phyloP scores from a whole-genome alignment of 257 asterid genomes.

The Pogostemon cablin region DNA sequence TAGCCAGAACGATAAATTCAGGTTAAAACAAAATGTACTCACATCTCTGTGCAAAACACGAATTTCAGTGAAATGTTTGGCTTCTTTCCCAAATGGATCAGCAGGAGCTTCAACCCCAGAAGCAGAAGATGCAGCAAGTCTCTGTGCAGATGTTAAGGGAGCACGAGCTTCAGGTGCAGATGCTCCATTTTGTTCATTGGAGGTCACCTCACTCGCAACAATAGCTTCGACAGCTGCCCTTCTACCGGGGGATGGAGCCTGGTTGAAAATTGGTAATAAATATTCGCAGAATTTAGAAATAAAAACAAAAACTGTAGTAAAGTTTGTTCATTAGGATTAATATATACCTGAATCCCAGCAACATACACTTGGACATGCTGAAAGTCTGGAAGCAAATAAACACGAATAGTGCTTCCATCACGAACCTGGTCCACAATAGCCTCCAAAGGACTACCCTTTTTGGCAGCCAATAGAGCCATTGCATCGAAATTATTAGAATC shows the following conservation, averaged over 20 bases:
- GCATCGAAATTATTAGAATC: constrained; percentile 80
- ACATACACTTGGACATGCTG: constrained; percentile 87
- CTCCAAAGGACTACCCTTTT: constrained; percentile 90
- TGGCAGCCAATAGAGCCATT: constrained; percentile 67
- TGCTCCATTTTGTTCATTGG: constrained; percentile 74
- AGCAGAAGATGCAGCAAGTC: constrained; percentile 71
- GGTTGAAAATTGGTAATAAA: constrained; percentile 29
- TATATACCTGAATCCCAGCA: constrained; percentile 88
- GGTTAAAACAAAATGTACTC: constrained; percentile 32
- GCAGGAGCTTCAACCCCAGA: constrained; percentile 68
- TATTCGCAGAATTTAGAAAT: neutral
- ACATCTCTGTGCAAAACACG: constrained; percentile 96
- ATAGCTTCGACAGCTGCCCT: constrained; percentile 62
- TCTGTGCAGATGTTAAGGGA: constrained; percentile 89
- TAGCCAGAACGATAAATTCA: neutral
- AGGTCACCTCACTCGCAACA: constrained; percentile 43
- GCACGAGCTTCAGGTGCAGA: constrained; percentile 59
- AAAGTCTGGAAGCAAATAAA: constrained; percentile 87
- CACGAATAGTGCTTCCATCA: constrained; percentile 95
- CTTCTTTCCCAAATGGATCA: constrained; percentile 93
- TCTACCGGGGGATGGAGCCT: constrained; percentile 96
- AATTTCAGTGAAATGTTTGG: constrained; percentile 91
- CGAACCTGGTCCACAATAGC: constrained; percentile 95
- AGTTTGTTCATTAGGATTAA: neutral
- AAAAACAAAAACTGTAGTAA: neutral